Conservation (phyloP, 768 basidiomycete genomes). For the Hydnomerulius pinastri region DNA sequence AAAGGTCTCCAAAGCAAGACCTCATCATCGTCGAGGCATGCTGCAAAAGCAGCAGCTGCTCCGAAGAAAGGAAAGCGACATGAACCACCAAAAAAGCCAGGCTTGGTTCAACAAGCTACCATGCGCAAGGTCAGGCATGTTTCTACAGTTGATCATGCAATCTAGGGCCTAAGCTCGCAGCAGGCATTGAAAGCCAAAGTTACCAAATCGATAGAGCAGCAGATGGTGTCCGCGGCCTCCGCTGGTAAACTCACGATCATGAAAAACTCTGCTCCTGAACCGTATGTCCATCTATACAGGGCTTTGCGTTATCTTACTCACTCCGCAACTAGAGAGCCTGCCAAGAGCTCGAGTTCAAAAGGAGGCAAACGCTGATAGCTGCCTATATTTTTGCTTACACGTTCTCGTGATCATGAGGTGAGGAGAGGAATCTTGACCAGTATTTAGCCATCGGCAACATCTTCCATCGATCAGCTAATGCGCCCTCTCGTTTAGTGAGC, state of each 20-base stretch:
- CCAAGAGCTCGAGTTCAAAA: constrained; percentile 14
- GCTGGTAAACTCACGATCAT: constrained; percentile 91
- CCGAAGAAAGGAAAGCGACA: constrained; percentile 79
- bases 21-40: constrained; percentile 52
- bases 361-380: constrained; percentile 18
- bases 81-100: constrained; percentile 81
- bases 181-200: constrained; percentile 89
- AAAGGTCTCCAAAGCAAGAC: constrained; percentile 69
- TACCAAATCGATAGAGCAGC: constrained; percentile 87
- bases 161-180: not conserved
- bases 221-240: constrained; percentile 89
- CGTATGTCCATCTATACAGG: constrained; percentile 19
- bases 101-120: constrained; percentile 70
- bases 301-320: constrained; percentile 4
- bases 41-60: constrained; percentile 65
- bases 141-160: not conserved
- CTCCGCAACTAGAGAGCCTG: constrained; percentile 17
- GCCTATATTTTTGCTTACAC: not conserved
- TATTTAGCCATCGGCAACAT: no score
- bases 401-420: not conserved
- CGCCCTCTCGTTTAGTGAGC: no score
- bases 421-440: no score
- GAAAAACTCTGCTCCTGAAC: constrained; percentile 55
- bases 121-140: constrained; percentile 65
- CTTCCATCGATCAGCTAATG: no score